Conservation (phyloP, 2,329 filamentous ascomycete genomes). For the Talaromyces albobiverticillius region DNA sequence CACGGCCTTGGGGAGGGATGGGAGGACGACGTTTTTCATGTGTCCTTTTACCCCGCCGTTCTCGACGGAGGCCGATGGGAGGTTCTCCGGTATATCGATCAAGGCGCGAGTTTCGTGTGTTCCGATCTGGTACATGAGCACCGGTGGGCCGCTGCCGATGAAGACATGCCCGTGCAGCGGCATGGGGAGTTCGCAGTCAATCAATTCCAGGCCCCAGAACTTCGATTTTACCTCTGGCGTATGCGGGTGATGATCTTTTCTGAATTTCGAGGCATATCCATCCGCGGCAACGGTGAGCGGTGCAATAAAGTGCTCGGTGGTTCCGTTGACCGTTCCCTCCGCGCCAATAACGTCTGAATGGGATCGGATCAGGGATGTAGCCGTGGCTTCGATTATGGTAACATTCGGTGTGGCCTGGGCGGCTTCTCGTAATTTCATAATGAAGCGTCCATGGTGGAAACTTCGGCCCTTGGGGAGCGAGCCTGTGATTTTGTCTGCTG, state of each 20-base stretch:
- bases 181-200: slow-evolving; percentile 76
- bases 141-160: slow-evolving; percentile 71
- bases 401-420: slow-evolving; percentile 77
- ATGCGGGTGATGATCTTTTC: slow-evolving; percentile 69
- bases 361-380: slow-evolving; percentile 69
- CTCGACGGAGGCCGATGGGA: slow-evolving; percentile 68
- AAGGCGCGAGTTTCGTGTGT: slow-evolving; percentile 88
- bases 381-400: slow-evolving; percentile 86
- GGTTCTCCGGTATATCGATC: slow-evolving; percentile 78
- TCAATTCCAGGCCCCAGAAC: slow-evolving; percentile 91
- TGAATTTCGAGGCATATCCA: slow-evolving; percentile 89
- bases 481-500: slow-evolving; percentile 48
- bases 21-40: slow-evolving; percentile 74
- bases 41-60: slow-evolving; percentile 83
- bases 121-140: slow-evolving; percentile 95
- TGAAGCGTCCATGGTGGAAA: slow-evolving; percentile 95
- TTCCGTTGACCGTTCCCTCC: slow-evolving; percentile 65
- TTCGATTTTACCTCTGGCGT: slow-evolving; percentile 72
- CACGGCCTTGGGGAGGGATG: slow-evolving; percentile 68
- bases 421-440: slow-evolving; percentile 73
- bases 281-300: slow-evolving; percentile 85
- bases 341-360: slow-evolving; percentile 78
- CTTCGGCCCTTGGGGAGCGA: slow-evolving; percentile 66
- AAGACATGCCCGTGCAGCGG: slow-evolving; percentile 82
- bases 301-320: slow-evolving; percentile 79